These are phyloP conservation scores for Psilocybe tampanensis DNA, from an alignment of 768 basidiomycete species.

Conservation along the genomic window DNA sequence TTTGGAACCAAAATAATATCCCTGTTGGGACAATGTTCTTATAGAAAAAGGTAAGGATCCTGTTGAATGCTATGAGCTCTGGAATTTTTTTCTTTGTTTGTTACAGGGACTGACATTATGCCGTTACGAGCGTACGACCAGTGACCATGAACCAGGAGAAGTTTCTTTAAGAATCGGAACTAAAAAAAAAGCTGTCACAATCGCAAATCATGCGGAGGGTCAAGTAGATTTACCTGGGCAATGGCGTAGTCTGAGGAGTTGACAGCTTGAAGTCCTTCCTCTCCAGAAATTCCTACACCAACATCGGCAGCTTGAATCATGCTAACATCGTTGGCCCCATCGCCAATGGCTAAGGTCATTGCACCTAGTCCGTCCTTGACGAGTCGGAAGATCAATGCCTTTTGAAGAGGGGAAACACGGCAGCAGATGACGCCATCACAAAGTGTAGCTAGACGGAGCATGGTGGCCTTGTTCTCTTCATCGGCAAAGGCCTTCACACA, in stretches of 20 bases:
- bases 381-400: slow-evolving; percentile 88
- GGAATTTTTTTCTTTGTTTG: not conserved
- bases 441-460: slow-evolving; percentile 82
- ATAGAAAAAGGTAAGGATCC: slow-evolving; percentile 97
- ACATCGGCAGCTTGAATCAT: slow-evolving; percentile 98
- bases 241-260: slow-evolving; percentile 98
- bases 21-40: slow-evolving; percentile 96
- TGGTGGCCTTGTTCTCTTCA: slow-evolving; percentile 67
- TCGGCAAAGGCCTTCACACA: slow-evolving; percentile 66
- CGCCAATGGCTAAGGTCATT: slow-evolving; percentile 96
- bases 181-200: too few species aligned
- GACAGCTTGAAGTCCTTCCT: slow-evolving; percentile 96
- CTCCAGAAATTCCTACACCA: slow-evolving; percentile 93
- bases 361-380: slow-evolving; percentile 90
- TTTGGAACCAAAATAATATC: slow-evolving; percentile 96
- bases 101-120: slow-evolving; percentile 65
- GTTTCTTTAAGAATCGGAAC: slow-evolving; percentile 91
- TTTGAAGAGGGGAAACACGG: slow-evolving; percentile 95
- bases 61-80: slow-evolving; percentile 27
- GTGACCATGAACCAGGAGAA: slow-evolving; percentile 94
- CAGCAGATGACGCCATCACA: slow-evolving; percentile 98
- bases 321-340: too few species aligned
- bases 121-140: slow-evolving; percentile 98
- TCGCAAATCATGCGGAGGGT: too few species aligned
- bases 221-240: slow-evolving; percentile 74